Conservation (phyloP, 345 rosid species). For the Salix koriyanagi region DNA sequence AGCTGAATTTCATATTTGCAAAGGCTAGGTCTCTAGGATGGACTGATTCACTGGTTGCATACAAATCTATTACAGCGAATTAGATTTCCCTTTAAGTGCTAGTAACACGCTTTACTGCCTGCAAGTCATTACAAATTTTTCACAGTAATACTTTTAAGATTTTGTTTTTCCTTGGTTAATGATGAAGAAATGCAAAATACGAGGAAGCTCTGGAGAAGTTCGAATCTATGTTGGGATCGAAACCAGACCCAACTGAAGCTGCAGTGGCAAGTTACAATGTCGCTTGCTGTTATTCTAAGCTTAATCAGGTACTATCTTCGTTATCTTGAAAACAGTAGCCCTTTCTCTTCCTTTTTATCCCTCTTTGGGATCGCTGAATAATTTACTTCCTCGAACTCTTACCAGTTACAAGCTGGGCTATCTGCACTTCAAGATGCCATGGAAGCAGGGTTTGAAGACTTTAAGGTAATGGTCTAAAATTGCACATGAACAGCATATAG, state of each 20-base stretch:
- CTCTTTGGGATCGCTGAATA: not conserved
- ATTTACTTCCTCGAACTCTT: not conserved
- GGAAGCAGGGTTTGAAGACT: conserved; percentile 78
- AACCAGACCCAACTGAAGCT: conserved; percentile 69
- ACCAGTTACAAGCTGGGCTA: conserved; percentile 80
- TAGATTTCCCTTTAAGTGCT: not conserved
- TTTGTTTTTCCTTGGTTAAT: not conserved
- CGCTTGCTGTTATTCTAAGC: conserved; percentile 90
- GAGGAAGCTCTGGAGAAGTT: conserved; percentile 84
- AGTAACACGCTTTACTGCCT: not conserved
- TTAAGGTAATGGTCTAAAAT: conserved; percentile 48
- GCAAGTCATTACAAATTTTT: not conserved
- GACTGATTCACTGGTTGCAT: not conserved
- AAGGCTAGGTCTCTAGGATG: not conserved
- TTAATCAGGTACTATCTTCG: conserved; percentile 57
- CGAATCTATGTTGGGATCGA: conserved; percentile 92
- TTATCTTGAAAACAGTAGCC: not conserved
- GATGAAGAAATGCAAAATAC: conserved; percentile 61
- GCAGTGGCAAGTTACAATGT: conserved; percentile 89
- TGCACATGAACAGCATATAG: not conserved
- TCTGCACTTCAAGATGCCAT: conserved; percentile 92
- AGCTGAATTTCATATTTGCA: not conserved
- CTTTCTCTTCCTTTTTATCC: not conserved
- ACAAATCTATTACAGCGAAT: too few relatives aligned
- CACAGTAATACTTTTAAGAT: not conserved